These are phyloP conservation scores for Aspergillus kassunensis DNA, from an alignment of 495 filamentous ascomycete genomes.

Conservation along the genomic window DNA sequence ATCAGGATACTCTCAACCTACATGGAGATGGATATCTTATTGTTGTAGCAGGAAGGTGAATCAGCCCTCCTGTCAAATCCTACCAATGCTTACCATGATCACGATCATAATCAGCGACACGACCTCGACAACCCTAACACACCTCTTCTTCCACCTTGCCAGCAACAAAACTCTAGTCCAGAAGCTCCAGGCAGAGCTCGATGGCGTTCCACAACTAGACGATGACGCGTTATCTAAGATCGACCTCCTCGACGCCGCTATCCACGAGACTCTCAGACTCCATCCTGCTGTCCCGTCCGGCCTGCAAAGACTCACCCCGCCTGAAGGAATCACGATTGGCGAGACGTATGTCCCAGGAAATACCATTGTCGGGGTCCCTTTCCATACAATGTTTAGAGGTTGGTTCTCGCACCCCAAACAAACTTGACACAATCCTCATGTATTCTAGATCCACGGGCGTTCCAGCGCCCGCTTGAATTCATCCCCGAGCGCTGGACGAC, in stretches of 20 bases:
- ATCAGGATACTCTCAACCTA: constrained; percentile 24
- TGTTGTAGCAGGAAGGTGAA: constrained; percentile 45
- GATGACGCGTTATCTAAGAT: neutral
- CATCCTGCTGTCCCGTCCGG: constrained; percentile 3
- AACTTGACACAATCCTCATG: constrained; percentile 30
- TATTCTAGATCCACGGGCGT: too few species aligned
- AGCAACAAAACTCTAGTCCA: neutral
- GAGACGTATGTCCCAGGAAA: constrained; percentile 1
- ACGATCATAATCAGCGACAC: too few species aligned
- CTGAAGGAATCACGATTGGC: neutral
- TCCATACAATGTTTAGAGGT: too few species aligned
- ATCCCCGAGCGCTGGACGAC: too few species aligned
- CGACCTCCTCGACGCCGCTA: neutral
- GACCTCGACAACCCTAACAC: neutral
- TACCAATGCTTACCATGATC: too few species aligned
- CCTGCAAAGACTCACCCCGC: neutral
- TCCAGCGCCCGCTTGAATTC: too few species aligned
- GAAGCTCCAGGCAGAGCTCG: neutral
- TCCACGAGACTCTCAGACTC: neutral
- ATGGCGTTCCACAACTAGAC: neutral
- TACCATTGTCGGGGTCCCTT: neutral
- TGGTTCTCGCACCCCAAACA: too few species aligned
- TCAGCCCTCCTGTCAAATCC: neutral
- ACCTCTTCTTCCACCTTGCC: constrained; percentile 1
- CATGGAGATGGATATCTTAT: constrained; percentile 32